These are phyloP conservation scores for Dovyalis caffra DNA, from an alignment of 345 rosid species.

Conservation along the genomic window DNA sequence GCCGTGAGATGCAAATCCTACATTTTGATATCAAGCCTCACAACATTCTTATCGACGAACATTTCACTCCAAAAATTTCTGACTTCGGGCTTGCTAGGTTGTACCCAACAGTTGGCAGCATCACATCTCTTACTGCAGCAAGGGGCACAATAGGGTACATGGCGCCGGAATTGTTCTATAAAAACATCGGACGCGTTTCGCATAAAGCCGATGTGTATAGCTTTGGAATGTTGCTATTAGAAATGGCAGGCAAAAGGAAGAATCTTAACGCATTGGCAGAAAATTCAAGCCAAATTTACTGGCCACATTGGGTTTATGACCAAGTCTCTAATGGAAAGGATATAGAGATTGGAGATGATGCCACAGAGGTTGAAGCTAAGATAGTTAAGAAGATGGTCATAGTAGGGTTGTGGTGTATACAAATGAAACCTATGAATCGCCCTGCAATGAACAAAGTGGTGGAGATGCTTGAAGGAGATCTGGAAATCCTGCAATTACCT, in stretches of 20 bases:
- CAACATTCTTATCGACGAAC: background rate
- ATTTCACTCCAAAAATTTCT: background rate
- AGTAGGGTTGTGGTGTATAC: background rate
- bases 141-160: background rate
- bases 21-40: slow-evolving; percentile 7
- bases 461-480: slow-evolving; percentile 7
- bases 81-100: slow-evolving; percentile 2
- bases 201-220: background rate
- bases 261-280: background rate
- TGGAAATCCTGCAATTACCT: background rate
- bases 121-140: background rate
- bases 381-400: background rate
- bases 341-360: background rate
- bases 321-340: background rate
- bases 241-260: background rate
- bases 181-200: background rate
- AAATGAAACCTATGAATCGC: background rate
- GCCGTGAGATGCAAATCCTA: slow-evolving; percentile 1
- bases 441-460: background rate
- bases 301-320: background rate
- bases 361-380: background rate
- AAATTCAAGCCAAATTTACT: background rate
- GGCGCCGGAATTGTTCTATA: background rate
- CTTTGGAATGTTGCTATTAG: background rate
- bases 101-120: background rate